Evolutionary conservation across 1,139 yeast species (phyloP), one percentile per base, ranked within the genome.

Genomic region (Suhomyces anneliseae): DNA sequence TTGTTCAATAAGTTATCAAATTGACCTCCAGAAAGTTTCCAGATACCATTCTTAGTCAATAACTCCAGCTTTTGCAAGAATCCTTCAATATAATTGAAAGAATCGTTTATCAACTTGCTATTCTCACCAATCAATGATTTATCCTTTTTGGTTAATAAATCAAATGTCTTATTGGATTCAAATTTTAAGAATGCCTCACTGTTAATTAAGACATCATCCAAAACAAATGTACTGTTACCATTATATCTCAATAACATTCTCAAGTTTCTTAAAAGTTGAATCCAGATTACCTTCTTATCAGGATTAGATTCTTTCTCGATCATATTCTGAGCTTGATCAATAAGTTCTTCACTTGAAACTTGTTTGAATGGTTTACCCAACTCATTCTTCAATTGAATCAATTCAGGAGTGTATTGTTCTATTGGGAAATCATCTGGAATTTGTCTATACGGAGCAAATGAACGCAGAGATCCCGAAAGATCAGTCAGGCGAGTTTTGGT

Each of bases 361-460:
- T 49, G 46, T 11, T 45, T 55, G 52, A 68, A 72, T 3, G 52
- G 46, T 1, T 43, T 38, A 9, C 61, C 64, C 37, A 70, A 47
- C n/a, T 54, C 54, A 6, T 50, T 44, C 43, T 59, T 64, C 29
- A 74, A 53, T 36, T 62, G 61, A n/a, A 51, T 50, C 35, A 74
- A 61, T 49, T 74, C 78, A 15, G 54, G 53, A 15, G 57, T 46
- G 48, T 59, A 74, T 37, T 74, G 74, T 33, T 73, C 72, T 39
- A 74, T 56, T 11, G 50, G 46, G 53, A 72, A 67, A 44, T 65
- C 66, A 38, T 70, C 75, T 1, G 79, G 78, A 8, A 73, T 48
- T 47, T 72, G 78, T 27, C 47, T 61, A 46, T 72, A 72, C 4
- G 34, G 33, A 4, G 34, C 33, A 7, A 39, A 7, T 3, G 32